Evolutionary conservation across 164 flowering plant genomes (phyloP).

Genomic region (Pachysandra terminalis): DNA sequence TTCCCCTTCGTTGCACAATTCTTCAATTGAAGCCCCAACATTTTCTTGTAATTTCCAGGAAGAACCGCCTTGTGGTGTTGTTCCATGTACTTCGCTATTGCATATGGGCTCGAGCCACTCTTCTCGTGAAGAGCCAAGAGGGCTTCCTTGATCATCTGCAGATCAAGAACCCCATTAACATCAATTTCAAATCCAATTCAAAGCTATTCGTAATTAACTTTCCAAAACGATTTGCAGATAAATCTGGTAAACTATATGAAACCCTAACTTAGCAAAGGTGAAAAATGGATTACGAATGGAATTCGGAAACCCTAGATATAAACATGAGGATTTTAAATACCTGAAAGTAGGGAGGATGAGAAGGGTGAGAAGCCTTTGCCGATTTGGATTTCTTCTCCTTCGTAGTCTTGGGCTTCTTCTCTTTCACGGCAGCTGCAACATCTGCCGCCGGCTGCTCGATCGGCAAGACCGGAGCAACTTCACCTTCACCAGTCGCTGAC

Average conservation of each 20-base stretch:
- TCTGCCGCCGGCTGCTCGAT: conserved; percentile 2
- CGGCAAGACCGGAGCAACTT: neutral
- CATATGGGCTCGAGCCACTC: conserved; percentile 72
- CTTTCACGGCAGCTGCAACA: neutral
- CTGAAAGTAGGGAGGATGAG: conserved; percentile 33
- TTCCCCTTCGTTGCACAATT: conserved; percentile 56
- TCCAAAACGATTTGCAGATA: no score
- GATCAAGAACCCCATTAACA: neutral
- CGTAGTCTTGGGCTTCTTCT: conserved; percentile 4
- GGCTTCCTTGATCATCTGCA: conserved; percentile 83
- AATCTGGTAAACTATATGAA: no score
- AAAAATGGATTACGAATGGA: no score
- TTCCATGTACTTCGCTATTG: conserved; percentile 89
- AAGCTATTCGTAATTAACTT: no score
- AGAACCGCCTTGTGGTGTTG: conserved; percentile 65
- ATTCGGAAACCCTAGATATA: no score
- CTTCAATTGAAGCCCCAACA: conserved; percentile 57
- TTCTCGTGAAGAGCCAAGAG: conserved; percentile 55
- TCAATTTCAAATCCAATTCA: neutral
- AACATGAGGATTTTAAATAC: neutral
- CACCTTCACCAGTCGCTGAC: conserved; percentile 9
- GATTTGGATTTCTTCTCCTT: conserved; percentile 19
- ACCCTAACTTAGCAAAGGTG: no score
- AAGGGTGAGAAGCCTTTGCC: conserved; percentile 10
- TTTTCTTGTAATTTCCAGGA: conserved; percentile 71